Percentiles rank a stretch among this genome's conserved stretches.
These are phyloP conservation scores for Globisporangium recalcitrans DNA, from an alignment of 352 stramenopile species.

Conservation along the genomic window DNA sequence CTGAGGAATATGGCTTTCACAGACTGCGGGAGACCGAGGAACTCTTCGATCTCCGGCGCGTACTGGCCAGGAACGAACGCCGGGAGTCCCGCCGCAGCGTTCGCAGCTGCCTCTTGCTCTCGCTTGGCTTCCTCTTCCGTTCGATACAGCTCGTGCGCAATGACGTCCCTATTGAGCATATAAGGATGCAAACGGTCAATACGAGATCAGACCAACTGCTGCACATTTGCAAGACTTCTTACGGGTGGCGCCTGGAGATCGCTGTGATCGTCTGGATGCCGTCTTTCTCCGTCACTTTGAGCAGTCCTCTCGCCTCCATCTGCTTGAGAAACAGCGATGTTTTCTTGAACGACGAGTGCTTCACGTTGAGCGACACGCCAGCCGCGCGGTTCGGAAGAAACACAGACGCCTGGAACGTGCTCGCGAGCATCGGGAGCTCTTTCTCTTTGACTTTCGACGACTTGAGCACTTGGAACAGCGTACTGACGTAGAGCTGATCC, in stretches of 20 bases:
- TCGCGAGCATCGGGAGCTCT: slow-evolving; percentile 74
- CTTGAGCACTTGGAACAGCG: slow-evolving; percentile 63
- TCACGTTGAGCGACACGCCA: slow-evolving; percentile 58
- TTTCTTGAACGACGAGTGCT: slow-evolving; percentile 82
- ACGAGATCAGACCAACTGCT: neutral
- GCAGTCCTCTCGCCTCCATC: slow-evolving; percentile 52
- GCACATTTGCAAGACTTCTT: slow-evolving; percentile 29
- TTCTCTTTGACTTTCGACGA: slow-evolving; percentile 56
- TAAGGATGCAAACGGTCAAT: neutral
- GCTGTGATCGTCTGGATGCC: slow-evolving; percentile 75
- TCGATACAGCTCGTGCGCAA: slow-evolving; percentile 44
- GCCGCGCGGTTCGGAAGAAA: slow-evolving; percentile 58
- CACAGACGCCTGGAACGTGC: slow-evolving; percentile 63
- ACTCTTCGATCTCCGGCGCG: slow-evolving; percentile 61
- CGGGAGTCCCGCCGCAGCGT: slow-evolving; percentile 30
- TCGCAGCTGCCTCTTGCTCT: slow-evolving; percentile 37
- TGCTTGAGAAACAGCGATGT: slow-evolving; percentile 63
- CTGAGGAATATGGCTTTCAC: slow-evolving; percentile 48
- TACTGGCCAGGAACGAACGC: slow-evolving; percentile 57
- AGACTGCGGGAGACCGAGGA: slow-evolving; percentile 47
- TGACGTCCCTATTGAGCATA: slow-evolving; percentile 39
- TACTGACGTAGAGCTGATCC: slow-evolving; percentile 59
- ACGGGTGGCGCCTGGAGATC: slow-evolving; percentile 63
- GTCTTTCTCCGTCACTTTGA: slow-evolving; percentile 60
- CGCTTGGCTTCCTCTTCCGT: slow-evolving; percentile 48